phyloP scores from a whole-genome alignment of 768 basidiomycete genomes.

The Austroboletus eburneus region DNA sequence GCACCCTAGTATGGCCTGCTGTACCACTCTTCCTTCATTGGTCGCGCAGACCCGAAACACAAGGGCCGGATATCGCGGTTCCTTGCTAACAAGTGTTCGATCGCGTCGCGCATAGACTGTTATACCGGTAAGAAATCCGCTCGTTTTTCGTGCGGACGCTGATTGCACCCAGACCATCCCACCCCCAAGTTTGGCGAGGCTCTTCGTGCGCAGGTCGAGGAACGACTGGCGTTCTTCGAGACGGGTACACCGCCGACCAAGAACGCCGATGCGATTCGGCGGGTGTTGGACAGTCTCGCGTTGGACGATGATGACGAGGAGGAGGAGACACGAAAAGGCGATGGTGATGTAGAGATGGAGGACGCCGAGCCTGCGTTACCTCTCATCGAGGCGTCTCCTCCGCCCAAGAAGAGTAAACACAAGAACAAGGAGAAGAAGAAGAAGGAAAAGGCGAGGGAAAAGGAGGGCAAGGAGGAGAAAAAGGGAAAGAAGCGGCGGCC shows the following conservation, averaged over 20 bases:
- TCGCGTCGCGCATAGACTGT: constrained; percentile 95
- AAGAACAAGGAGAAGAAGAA: constrained; percentile 32
- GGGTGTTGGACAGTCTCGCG: constrained; percentile 76
- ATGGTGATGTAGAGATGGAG: constrained; percentile 42
- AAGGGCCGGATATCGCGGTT: constrained; percentile 99
- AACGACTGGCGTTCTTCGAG: constrained; percentile 92
- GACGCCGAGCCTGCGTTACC: constrained; percentile 48
- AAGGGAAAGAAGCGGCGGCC: constrained; percentile 59
- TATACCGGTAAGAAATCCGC: constrained; percentile 77
- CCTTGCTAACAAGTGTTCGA: constrained; percentile 97
- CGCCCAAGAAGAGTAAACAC: constrained; percentile 58
- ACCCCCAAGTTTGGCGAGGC: constrained; percentile 95
- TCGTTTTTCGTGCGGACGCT: not conserved
- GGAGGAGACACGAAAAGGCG: constrained; percentile 21
- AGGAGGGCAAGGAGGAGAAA: constrained; percentile 31
- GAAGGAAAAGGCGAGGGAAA: constrained; percentile 4
- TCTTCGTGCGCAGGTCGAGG: constrained; percentile 89
- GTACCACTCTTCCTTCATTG: constrained; percentile 96
- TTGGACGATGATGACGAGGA: constrained; percentile 63
- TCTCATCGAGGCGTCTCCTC: constrained; percentile 51
- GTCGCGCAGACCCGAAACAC: constrained; percentile 88
- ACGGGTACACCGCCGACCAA: constrained; percentile 85
- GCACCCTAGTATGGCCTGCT: constrained; percentile 94
- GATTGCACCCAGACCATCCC: constrained; percentile 54
- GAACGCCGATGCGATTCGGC: constrained; percentile 88